Evolutionary conservation across 2,329 filamentous ascomycete species (phyloP).

Genomic region (Talaromyces sp.): DNA sequence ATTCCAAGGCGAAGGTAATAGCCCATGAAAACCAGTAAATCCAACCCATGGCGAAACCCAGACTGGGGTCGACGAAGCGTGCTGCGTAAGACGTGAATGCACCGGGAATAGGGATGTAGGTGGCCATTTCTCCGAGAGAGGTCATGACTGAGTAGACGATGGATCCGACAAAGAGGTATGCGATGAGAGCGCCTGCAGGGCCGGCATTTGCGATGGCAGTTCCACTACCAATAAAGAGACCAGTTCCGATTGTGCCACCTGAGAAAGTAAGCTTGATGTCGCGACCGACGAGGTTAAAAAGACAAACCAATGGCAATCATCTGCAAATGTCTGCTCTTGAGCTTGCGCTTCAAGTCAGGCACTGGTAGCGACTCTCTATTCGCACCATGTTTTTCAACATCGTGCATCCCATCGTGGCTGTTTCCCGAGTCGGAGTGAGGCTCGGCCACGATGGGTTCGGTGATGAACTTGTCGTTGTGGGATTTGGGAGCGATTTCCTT

Average conservation of each 20-base stretch:
- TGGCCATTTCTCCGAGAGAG: slow-evolving; percentile 66
- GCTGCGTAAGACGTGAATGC: slow-evolving; percentile 75
- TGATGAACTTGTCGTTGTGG: slow-evolving; percentile 11
- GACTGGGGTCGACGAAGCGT: slow-evolving; percentile 69
- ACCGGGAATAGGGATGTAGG: slow-evolving; percentile 73
- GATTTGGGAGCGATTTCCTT: not conserved
- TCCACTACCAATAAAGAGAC: slow-evolving; percentile 69
- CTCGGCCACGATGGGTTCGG: slow-evolving; percentile 2
- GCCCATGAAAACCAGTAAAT: slow-evolving; percentile 73
- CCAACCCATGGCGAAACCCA: slow-evolving; percentile 79
- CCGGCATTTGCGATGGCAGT: slow-evolving; percentile 62
- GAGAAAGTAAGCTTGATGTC: not conserved
- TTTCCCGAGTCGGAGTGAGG: not conserved
- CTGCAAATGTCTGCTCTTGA: slow-evolving; percentile 86
- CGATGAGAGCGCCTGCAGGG: slow-evolving; percentile 65
- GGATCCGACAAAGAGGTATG: slow-evolving; percentile 67
- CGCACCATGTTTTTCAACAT: slow-evolving; percentile 41
- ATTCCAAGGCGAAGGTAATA: slow-evolving; percentile 45
- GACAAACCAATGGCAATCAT: slow-evolving; percentile 96
- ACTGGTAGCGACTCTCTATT: slow-evolving; percentile 60
- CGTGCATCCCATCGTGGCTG: slow-evolving; percentile 22
- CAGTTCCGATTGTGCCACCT: slow-evolving; percentile 69
- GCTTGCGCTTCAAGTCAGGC: slow-evolving; percentile 64
- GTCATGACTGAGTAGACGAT: slow-evolving; percentile 76
- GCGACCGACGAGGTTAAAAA: not conserved